Percentiles rank a stretch among this genome's conserved stretches.
phyloP scores from a whole-genome alignment of 768 basidiomycete genomes.

The Heimioporus sp. region DNA sequence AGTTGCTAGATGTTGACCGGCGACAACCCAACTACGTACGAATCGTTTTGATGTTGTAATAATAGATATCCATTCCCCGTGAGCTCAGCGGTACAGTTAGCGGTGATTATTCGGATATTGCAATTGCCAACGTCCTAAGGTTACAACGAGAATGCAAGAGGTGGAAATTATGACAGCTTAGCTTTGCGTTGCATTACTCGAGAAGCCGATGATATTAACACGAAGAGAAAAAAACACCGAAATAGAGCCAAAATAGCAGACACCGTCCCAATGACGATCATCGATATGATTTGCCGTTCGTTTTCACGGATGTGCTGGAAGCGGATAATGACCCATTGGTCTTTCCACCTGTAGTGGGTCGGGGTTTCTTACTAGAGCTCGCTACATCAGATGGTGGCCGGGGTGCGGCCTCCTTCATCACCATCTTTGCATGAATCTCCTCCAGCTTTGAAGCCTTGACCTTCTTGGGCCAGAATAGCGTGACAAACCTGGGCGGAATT shows the following conservation, averaged over 20 bases:
- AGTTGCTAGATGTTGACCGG: constrained; percentile 2
- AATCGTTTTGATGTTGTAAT: constrained; percentile 20
- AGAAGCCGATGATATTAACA: constrained; percentile 20
- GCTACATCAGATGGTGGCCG: constrained; percentile 49
- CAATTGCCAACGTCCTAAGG: constrained; percentile 15
- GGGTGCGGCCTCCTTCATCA: constrained; percentile 79
- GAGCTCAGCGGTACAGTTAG: constrained; percentile 12
- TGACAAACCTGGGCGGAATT: constrained; percentile 70
- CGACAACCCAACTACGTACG: constrained; percentile 1
- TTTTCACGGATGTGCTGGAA: constrained; percentile 44
- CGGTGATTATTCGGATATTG: constrained; percentile 12
- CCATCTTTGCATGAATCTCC: constrained; percentile 96
- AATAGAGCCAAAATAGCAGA: constrained; percentile 19
- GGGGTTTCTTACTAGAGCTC: constrained; percentile 56
- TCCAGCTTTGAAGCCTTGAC: constrained; percentile 91
- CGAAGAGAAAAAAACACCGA: constrained; percentile 15
- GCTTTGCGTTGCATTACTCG: constrained; percentile 23
- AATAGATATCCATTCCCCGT: constrained; percentile 11
- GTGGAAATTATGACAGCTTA: constrained; percentile 27
- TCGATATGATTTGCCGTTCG: constrained; percentile 63
- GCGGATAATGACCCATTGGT: constrained; percentile 50
- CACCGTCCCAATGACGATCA: constrained; percentile 32
- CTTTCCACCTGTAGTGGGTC: constrained; percentile 48
- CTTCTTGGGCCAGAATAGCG: constrained; percentile 96
- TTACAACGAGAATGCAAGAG: constrained; percentile 22